Evolutionary conservation across 352 stramenopile genomes (phyloP).

Genomic region (Pythium scleroteichum): DNA sequence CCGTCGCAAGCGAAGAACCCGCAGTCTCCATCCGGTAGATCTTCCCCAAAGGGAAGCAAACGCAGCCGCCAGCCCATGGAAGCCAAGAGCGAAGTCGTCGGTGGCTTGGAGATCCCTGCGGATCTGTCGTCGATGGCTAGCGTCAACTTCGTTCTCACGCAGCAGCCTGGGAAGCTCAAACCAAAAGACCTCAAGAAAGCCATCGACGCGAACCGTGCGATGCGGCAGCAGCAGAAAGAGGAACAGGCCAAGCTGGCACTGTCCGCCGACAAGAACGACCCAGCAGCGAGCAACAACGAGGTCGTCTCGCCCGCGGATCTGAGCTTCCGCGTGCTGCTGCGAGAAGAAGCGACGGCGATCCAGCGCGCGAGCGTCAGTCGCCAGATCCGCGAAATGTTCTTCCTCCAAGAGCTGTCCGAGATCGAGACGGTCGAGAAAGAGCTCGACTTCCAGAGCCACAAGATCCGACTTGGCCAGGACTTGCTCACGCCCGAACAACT

Average conservation of each 20-base stretch:
- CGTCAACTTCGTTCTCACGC: constrained; percentile 87
- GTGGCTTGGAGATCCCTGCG: constrained; percentile 67
- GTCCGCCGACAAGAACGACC: constrained; percentile 9
- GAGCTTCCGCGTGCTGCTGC: constrained; percentile 54
- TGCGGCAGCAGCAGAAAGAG: constrained; percentile 64
- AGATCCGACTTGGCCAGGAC: constrained; percentile 56
- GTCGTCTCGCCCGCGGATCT: constrained; percentile 28
- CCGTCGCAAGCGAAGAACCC: constrained; percentile 12
- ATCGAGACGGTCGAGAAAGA: constrained; percentile 73
- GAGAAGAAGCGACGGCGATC: constrained; percentile 48
- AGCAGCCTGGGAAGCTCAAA: constrained; percentile 88
- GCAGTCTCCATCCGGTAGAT: neutral
- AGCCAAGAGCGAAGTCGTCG: constrained; percentile 36
- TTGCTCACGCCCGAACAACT: constrained; percentile 58
- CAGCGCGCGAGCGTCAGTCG: constrained; percentile 41
- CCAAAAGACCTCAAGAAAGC: constrained; percentile 89
- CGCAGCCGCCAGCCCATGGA: constrained; percentile 3
- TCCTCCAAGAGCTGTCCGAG: constrained; percentile 79
- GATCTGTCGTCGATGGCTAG: constrained; percentile 57
- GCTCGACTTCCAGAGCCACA: constrained; percentile 86
- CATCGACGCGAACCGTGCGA: constrained; percentile 74
- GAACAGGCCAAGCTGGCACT: constrained; percentile 54
- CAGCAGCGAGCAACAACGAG: constrained; percentile 12
- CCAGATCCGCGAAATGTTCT: constrained; percentile 81
- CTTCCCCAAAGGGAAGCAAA: constrained; percentile 13